phyloP scores from a whole-genome alignment of 495 filamentous ascomycete genomes.

The Lasiosphaeria hispida region DNA sequence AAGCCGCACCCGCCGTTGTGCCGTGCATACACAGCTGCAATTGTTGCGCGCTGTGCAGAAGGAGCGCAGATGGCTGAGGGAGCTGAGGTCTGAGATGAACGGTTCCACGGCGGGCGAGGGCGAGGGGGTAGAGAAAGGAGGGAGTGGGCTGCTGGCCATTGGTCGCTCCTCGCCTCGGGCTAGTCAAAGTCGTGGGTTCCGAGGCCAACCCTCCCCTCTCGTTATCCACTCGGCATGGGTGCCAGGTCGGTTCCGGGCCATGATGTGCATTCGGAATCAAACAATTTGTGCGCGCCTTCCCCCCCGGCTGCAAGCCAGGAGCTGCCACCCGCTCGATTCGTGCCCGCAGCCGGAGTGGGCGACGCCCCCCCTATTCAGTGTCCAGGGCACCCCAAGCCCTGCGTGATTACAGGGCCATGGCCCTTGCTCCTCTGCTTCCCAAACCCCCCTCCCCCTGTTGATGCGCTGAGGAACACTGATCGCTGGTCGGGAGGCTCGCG shows the following conservation, averaged over 20 bases:
- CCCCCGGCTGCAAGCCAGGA: slow-evolving; percentile 13
- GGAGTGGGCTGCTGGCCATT: slow-evolving; percentile 1
- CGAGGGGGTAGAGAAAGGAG: neutral
- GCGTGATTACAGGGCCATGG: slow-evolving; percentile 10
- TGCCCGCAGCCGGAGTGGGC: slow-evolving; percentile 7
- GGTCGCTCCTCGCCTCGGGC: slow-evolving; percentile 6
- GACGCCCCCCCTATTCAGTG: slow-evolving; percentile 1
- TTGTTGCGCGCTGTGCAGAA: slow-evolving; percentile 14
- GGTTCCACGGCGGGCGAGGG: neutral
- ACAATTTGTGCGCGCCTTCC: slow-evolving; percentile 12
- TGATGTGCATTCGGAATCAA: slow-evolving; percentile 30
- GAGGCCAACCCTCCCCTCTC: slow-evolving; percentile 1
- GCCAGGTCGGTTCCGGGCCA: slow-evolving; percentile 20
- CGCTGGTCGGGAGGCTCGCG: neutral
- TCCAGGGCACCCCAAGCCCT: neutral
- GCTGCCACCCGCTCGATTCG: slow-evolving; percentile 10
- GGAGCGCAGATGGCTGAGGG: slow-evolving; percentile 1
- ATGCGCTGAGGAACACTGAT: neutral
- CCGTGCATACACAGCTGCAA: slow-evolving; percentile 11
- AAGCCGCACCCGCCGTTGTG: slow-evolving; percentile 18
- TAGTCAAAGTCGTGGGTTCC: slow-evolving; percentile 2
- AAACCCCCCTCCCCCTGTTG: too few species aligned
- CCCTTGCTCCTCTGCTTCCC: too few species aligned
- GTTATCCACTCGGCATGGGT: slow-evolving; percentile 19
- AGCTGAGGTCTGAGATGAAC: slow-evolving; percentile 3